Base-by-base conservation (phyloP, 345 rosid genomes). In the Rhizophora mangle region DNA sequence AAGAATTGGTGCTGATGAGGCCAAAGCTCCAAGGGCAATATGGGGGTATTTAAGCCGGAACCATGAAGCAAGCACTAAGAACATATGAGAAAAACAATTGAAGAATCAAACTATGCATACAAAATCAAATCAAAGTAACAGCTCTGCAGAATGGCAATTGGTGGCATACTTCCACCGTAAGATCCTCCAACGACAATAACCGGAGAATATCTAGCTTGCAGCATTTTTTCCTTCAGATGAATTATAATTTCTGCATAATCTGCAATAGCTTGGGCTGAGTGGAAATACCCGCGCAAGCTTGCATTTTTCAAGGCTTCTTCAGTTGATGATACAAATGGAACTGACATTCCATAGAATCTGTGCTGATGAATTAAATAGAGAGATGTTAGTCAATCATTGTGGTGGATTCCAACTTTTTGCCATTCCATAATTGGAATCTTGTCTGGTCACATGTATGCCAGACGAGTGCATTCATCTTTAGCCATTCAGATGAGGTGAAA, bases 151-250 rank as follows among this genome's bases (percentile, higher is more conserved):
- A 19, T 43, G 31, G 30, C 6, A 11, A 22, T 5, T 29, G 26
- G 24, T 15, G 3, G 68, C 74, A 64, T 87, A 89, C 96, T 89
- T 87, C 96, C 96, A 10, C 92, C 89, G 3, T 87, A 89, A 10
- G 92, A 89, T 77, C 89, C 96, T 70, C 92, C 92, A 1, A 82
- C 16, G 46, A 87, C 92, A 29, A 89, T 85, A 11, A 86, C 86
- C 8, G 90, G 96, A 63, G 85, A 82, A 68, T 73, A 63, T 26
- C 63, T 37, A 29, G 91, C 84, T 7, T 67, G 10, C 20, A 75
- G 59, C 3, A 13, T 13, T 11, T 51, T 67, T 56, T 81, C 65
- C 79, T 86, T 90, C 43, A 86, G 63, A 51, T 83, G 74, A 62
- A 79, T 56, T 26, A 87, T 80, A 21, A 87, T 76, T 36, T 74